Evolutionary conservation across 164 flowering plant genomes (phyloP).

Genomic region (Tetracentron sinense): DNA sequence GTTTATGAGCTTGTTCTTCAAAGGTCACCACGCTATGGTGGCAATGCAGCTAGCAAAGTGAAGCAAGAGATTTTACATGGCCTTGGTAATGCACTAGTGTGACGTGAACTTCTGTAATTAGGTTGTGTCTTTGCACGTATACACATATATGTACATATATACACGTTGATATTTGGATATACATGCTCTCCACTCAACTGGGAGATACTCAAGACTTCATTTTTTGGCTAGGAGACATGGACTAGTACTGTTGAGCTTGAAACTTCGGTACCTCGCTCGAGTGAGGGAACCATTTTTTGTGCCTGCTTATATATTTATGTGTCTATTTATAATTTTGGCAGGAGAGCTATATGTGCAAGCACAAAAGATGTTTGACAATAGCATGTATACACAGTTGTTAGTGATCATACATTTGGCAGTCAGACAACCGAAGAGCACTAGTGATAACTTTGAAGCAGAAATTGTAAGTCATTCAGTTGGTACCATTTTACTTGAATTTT

Average conservation of each 20-base stretch:
- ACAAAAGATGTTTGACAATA: constrained; percentile 67
- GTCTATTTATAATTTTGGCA: constrained; percentile 26
- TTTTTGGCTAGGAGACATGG: neutral
- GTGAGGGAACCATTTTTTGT: neutral
- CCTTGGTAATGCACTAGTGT: constrained; percentile 54
- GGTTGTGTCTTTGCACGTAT: neutral
- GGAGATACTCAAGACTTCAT: neutral
- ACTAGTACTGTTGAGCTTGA: neutral
- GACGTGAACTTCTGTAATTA: neutral
- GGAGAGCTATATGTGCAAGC: constrained; percentile 88
- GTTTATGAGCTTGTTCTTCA: constrained; percentile 71
- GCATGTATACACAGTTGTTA: constrained; percentile 65
- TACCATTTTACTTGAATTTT: neutral
- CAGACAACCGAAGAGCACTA: constrained; percentile 39
- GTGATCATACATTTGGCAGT: constrained; percentile 49
- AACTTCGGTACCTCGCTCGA: neutral
- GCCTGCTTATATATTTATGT: constrained; percentile 6
- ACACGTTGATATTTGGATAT: too few species aligned
- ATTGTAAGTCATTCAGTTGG: constrained; percentile 44
- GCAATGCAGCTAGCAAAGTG: constrained; percentile 54
- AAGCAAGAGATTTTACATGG: constrained; percentile 89
- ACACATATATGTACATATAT: neutral
- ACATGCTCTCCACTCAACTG: too few species aligned
- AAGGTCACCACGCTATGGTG: constrained; percentile 37
- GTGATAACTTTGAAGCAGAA: constrained; percentile 62